Evolutionary conservation across 352 stramenopile species (phyloP).

Genomic region (Plasmopara muralis): DNA sequence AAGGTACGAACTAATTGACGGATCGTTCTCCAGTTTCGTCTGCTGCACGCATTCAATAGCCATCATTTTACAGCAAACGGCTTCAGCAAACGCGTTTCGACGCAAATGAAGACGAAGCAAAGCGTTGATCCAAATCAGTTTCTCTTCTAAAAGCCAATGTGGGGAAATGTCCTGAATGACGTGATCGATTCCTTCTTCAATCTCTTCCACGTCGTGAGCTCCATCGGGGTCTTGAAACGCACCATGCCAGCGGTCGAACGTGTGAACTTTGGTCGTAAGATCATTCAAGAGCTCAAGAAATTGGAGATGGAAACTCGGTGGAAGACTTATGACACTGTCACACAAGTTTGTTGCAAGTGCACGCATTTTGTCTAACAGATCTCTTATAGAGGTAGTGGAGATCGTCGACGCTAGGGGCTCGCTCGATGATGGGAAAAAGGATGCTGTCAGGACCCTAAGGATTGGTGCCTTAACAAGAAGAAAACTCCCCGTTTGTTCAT

Average conservation of each 20-base stretch:
- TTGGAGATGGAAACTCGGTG: conserved; percentile 36
- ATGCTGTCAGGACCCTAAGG: conserved; percentile 35
- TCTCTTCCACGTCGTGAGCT: conserved; percentile 42
- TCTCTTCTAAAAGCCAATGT: conserved; percentile 51
- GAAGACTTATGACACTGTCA: conserved; percentile 10
- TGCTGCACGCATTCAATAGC: conserved; percentile 34
- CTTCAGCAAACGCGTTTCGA: conserved; percentile 43
- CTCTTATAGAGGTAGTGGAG: conserved; percentile 28
- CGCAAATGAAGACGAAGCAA: conserved; percentile 45
- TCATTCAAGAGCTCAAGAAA: conserved; percentile 44
- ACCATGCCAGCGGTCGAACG: conserved; percentile 47
- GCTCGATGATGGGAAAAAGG: conserved; percentile 33
- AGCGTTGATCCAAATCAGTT: conserved; percentile 52
- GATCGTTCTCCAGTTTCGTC: conserved; percentile 1
- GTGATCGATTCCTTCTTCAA: conserved; percentile 55
- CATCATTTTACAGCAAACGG: conserved; percentile 48
- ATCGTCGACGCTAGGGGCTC: conserved; percentile 2
- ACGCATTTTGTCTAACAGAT: conserved; percentile 52
- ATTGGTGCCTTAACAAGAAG: conserved; percentile 41
- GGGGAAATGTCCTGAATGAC: conserved; percentile 48
- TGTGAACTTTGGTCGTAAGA: conserved; percentile 45
- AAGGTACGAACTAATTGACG: conserved; percentile 1
- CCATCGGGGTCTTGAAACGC: conserved; percentile 22
- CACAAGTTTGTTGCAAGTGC: conserved; percentile 18
- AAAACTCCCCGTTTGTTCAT: conserved; percentile 61